phyloP scores from a whole-genome alignment of 148 eudicot genomes.

The Hydrangea macrophylla region DNA sequence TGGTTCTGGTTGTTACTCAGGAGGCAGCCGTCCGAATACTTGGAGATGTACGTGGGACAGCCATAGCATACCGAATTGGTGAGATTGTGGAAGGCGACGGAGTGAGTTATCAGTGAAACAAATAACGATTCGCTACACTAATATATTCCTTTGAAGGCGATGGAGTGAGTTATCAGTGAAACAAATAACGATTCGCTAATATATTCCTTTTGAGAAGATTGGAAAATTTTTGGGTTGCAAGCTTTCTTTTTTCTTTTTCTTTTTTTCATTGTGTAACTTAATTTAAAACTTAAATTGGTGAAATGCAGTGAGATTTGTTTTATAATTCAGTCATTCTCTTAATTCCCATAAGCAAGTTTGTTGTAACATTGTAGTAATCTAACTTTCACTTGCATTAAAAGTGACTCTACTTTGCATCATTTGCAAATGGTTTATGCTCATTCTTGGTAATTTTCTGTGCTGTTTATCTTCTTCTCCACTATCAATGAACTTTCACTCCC shows the following conservation, averaged over 20 bases:
- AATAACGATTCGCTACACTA: neutral
- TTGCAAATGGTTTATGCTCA: neutral
- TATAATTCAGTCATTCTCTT: neutral
- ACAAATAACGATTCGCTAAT: too few species aligned
- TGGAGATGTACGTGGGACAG: constrained; percentile 33
- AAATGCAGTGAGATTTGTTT: neutral
- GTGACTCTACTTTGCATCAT: neutral
- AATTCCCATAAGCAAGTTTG: neutral
- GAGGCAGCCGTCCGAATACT: constrained; percentile 65
- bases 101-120: constrained; percentile 36
- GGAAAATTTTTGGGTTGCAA: too few species aligned
- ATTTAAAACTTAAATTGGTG: too few species aligned
- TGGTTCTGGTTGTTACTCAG: constrained; percentile 77
- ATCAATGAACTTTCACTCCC: too few species aligned
- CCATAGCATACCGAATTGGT: constrained; percentile 56
- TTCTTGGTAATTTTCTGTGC: too few species aligned
- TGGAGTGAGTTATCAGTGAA: too few species aligned
- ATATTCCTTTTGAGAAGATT: too few species aligned
- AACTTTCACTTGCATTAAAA: neutral
- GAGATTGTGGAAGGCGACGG: constrained; percentile 76
- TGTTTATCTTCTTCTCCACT: too few species aligned
- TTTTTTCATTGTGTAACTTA: too few species aligned
- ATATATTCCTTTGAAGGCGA: too few species aligned
- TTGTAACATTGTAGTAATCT: neutral
- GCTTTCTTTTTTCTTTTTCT: too few species aligned